These are phyloP conservation scores for Leishmania martiniquensis DNA, from an alignment of 208 protist species.

Conservation along the genomic window DNA sequence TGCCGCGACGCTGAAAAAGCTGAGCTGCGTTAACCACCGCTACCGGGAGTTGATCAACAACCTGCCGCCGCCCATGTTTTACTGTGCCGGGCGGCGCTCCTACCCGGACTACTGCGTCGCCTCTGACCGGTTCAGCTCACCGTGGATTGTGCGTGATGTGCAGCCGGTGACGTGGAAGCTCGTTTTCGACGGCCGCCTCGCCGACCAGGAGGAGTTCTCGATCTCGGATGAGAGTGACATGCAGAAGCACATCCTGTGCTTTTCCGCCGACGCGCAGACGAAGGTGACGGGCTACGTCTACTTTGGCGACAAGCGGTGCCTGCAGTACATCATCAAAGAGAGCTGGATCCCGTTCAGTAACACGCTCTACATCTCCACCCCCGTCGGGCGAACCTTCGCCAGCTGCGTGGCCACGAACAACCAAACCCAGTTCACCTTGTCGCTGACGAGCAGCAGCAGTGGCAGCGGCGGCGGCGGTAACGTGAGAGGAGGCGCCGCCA, in stretches of 20 bases:
- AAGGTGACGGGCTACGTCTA: conserved; percentile 59
- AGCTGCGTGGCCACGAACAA: conserved; percentile 39
- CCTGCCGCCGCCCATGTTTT: conserved; percentile 73
- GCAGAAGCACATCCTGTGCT: conserved; percentile 46
- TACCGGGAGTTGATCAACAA: conserved; percentile 73
- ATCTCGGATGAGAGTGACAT: conserved; percentile 37
- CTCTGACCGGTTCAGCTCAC: conserved; percentile 55
- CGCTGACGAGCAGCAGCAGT: conserved; percentile 17
- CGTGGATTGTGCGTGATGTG: conserved; percentile 66
- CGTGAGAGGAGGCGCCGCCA: neutral
- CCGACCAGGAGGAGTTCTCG: conserved; percentile 64
- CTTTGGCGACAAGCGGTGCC: conserved; percentile 58
- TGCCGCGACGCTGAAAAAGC: conserved; percentile 58
- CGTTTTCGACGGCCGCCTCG: conserved; percentile 51
- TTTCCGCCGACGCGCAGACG: conserved; percentile 51
- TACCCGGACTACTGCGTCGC: conserved; percentile 80
- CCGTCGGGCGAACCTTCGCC: conserved; percentile 58
- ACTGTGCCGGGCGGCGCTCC: conserved; percentile 31
- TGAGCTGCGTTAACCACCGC: conserved; percentile 60
- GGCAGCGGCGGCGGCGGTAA: conserved; percentile 2
- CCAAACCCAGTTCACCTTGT: conserved; percentile 36
- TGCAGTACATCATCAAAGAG: conserved; percentile 63
- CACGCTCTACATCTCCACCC: conserved; percentile 62
- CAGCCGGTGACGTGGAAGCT: conserved; percentile 58
- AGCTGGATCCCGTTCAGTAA: conserved; percentile 76